phyloP scores from a whole-genome alignment of 345 rosid genomes.

The Geranium brycei region DNA sequence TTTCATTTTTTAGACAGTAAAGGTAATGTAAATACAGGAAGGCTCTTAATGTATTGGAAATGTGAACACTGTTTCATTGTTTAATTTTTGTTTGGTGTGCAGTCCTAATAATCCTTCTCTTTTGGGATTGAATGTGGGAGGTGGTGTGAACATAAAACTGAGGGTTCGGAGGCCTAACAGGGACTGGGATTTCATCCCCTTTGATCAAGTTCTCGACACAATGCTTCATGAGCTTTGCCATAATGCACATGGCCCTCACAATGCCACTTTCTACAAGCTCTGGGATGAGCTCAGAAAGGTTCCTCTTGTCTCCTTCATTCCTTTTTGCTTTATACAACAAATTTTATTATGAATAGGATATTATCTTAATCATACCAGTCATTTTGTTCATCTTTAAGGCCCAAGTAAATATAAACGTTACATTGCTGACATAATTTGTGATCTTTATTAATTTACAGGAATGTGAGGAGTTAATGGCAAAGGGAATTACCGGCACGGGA shows the following conservation, averaged over 20 bases:
- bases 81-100: constrained; percentile 2
- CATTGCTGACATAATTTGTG: too few species aligned
- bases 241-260: constrained; percentile 72
- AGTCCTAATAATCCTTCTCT: constrained; percentile 64
- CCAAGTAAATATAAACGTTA: too few species aligned
- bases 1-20: background rate
- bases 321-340: too few species aligned
- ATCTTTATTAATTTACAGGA: constrained; percentile 30
- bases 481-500: constrained; percentile 58
- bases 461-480: constrained; percentile 66
- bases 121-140: constrained; percentile 68
- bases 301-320: background rate
- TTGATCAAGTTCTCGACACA: constrained; percentile 64
- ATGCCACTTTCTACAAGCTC: constrained; percentile 72
- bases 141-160: constrained; percentile 57
- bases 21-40: background rate
- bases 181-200: constrained; percentile 54
- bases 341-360: too few species aligned
- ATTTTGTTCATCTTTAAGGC: too few species aligned
- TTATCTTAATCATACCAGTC: too few species aligned
- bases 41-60: background rate
- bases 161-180: constrained; percentile 62
- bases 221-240: constrained; percentile 97
- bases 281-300: constrained; percentile 94
- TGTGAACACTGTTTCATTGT: background rate